phyloP scores from a whole-genome alignment of 2,329 filamentous ascomycete genomes.

The Colletotrichum salicis region DNA sequence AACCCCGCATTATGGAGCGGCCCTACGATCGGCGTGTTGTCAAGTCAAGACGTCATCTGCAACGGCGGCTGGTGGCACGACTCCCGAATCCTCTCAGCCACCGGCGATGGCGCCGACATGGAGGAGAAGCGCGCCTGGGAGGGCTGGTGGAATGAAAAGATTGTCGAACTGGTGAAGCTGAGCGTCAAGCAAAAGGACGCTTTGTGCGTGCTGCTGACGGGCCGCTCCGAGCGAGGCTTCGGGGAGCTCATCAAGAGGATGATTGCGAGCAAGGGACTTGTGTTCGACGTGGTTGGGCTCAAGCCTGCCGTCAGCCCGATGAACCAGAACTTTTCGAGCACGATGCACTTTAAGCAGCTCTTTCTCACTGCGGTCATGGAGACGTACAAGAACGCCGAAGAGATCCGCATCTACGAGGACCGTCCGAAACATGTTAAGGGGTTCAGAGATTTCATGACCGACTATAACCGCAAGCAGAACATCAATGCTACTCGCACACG shows the following conservation, averaged over 20 bases:
- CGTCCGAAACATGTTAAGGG: conserved; percentile 75
- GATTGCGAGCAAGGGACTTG: conserved; percentile 77
- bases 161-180: conserved; percentile 82
- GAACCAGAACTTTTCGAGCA: conserved; percentile 81
- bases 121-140: conserved; percentile 89
- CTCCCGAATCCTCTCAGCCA: conserved; percentile 83
- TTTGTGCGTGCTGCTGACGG: conserved; percentile 87
- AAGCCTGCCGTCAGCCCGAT: conserved; percentile 87
- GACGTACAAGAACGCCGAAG: conserved; percentile 85
- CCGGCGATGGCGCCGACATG: conserved; percentile 81
- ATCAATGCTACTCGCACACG: conserved; percentile 59
- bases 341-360: conserved; percentile 91
- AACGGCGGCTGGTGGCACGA: conserved; percentile 99
- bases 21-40: conserved; percentile 79
- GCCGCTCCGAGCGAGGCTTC: conserved; percentile 82
- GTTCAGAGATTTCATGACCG: conserved; percentile 85
- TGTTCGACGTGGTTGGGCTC: conserved; percentile 88
- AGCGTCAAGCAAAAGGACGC: conserved; percentile 87
- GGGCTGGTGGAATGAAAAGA: conserved; percentile 96
- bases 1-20: conserved; percentile 89
- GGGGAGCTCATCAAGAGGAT: conserved; percentile 84
- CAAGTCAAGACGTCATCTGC: conserved; percentile 78
- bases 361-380: conserved; percentile 84
- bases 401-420: conserved; percentile 81
- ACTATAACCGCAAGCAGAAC: conserved; percentile 73